Evolutionary conservation across 257 asterid genomes (phyloP), one percentile per base, ranked within the genome.

Genomic region (Gentiana macrophylla): DNA sequence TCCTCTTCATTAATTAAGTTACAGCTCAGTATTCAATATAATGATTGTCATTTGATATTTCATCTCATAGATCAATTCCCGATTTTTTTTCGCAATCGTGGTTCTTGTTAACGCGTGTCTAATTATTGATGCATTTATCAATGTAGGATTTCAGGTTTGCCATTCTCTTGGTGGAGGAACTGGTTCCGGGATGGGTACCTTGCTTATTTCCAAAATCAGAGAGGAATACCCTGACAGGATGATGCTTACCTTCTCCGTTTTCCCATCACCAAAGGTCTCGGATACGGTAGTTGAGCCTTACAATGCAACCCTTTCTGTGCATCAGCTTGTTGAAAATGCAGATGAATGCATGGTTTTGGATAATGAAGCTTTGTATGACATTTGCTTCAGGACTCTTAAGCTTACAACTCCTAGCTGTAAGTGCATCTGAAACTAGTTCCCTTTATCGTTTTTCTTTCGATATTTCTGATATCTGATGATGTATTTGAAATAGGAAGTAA

Each of bases 341-440:
- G 61, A 57, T 57, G 61, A 57, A 57, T 57, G 61, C 61, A 57
- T 57, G 61, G 61, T 57, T 13, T 50, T 57, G 32, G 61, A 57
- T 50, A 57, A 57, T 57, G 61, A 57, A 57, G 61, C 61, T 43
- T 45, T 57, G 46, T 57, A 57, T 11, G 61, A 57, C 46, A 57
- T 57, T 37, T 57, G 61, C 38, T 57, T 57, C 61, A 57, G 61
- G 12, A 57, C 61, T 12, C 61, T 57, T 57, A 57, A 57, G 52
- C 61, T 57, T 44, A 57, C 61, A 15, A 57, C 61, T 43, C 61
- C 61, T 57, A 57, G 61, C 61, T 57, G 61, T 57, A 50, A 57
- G 61, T 57, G 52, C 50, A 38, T 32, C 46, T 24, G 50, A 38
- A 38, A 38, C 3, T 38, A 38, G 45, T 4, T 8, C 45, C 8